Evolutionary conservation across 139 green algal genomes (phyloP), one percentile per base, ranked within the genome.

Genomic region (Ulvella scutata): DNA sequence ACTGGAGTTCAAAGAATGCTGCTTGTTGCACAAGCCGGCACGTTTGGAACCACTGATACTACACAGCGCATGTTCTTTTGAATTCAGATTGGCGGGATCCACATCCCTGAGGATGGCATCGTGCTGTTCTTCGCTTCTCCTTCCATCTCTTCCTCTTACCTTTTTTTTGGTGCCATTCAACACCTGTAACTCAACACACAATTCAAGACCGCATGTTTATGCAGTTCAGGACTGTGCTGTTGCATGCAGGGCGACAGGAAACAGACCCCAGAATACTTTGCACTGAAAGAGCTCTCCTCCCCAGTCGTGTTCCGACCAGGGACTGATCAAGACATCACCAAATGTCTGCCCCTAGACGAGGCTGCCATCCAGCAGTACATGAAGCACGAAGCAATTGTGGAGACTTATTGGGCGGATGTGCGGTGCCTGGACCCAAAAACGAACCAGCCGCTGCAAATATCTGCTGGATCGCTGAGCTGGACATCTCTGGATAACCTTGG

Each of bases 291-390:
- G 51, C 51, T 67, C 51, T 36, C n/a, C 51, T 67, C 51, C 1
- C 31, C 31, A 9, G 33, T 36, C 7, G n/a, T 67, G 51, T 67
- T 67, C 51, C 51, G 51, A 26, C 51, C 51, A 9, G 51, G 51
- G n/a, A n/a, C n/a, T 6, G 51, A 67, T 26, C 31, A 67, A 1
- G 33, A 67, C 51, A 67, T 67, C 51, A n/a, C n/a, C 51, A 26
- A 67, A 13, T 67, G 33, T 23, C 51, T 67, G 51, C 51, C 51
- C 9, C 51, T 67, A n/a, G 33, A 67, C 17, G 51, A 67, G 51
- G n/a, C 51, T 26, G 31, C 51, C 13, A 67, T 67, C 51, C 51
- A 67, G 51, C 51, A 67, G 51, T 67, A 67, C 51, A 67, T 67
- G 51, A 67, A 67, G 51, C 51, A 67, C 17, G 51, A 67, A 26